Conservation (phyloP, 495 filamentous ascomycete species). For the Penicillium chermesinum region DNA sequence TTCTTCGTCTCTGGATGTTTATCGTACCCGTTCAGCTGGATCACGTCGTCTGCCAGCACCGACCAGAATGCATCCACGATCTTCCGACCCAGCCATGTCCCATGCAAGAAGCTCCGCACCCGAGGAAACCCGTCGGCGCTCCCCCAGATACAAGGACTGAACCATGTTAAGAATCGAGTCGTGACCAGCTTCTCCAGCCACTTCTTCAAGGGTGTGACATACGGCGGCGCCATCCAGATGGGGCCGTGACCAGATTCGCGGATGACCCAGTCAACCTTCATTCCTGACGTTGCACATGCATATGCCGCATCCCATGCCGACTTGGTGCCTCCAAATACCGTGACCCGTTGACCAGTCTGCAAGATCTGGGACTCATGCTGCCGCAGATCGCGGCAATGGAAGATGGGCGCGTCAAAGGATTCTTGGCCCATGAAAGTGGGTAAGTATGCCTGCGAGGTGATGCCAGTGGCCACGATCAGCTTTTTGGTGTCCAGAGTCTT, state of each 20-base stretch:
- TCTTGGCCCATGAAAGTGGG: conserved; percentile 46
- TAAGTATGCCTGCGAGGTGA: conserved; percentile 58
- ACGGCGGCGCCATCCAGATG: conserved; percentile 62
- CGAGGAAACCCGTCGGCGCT: conserved; percentile 43
- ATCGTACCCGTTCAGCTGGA: conserved; percentile 53
- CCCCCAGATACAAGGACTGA: conserved; percentile 61
- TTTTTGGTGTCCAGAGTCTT: conserved; percentile 45
- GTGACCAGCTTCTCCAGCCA: conserved; percentile 62
- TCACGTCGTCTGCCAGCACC: conserved; percentile 54
- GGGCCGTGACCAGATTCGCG: conserved; percentile 71
- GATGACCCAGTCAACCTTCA: conserved; percentile 74
- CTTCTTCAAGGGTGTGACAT: conserved; percentile 55
- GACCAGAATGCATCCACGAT: conserved; percentile 66
- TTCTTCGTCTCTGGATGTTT: conserved; percentile 59
- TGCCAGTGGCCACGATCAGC: conserved; percentile 65
- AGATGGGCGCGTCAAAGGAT: conserved; percentile 51
- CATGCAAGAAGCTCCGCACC: conserved; percentile 56
- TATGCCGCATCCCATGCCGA: conserved; percentile 76
- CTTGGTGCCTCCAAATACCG: conserved; percentile 68
- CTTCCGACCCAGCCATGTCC: conserved; percentile 59
- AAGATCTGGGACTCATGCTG: conserved; percentile 34
- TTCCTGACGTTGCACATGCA: conserved; percentile 56
- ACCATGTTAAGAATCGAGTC: conserved; percentile 59
- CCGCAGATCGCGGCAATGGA: conserved; percentile 58
- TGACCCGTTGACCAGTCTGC: conserved; percentile 35